These are phyloP conservation scores for Diaporthe nobilis DNA, from an alignment of 2,329 filamentous ascomycete genomes.

Conservation along the genomic window DNA sequence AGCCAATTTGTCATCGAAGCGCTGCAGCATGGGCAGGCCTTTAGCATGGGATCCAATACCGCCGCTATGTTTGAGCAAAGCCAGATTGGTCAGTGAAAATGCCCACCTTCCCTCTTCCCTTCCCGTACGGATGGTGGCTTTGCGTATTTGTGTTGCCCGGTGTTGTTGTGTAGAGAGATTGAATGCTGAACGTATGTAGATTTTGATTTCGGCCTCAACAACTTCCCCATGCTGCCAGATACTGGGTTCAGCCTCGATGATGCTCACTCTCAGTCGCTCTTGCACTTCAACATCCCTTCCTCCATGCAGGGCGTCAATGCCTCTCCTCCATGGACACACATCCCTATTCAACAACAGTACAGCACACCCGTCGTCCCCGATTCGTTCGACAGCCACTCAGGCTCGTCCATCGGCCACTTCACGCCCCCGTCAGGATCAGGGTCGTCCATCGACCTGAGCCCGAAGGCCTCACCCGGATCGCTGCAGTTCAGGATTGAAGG, in stretches of 20 bases:
- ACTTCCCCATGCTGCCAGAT: constrained; percentile 20
- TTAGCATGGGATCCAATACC: neutral
- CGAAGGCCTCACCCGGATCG: constrained; percentile 46
- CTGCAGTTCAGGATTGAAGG: constrained; percentile 46
- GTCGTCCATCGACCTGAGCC: constrained; percentile 39
- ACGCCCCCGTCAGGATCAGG: constrained; percentile 25
- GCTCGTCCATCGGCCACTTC: neutral
- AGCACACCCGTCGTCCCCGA: constrained; percentile 50
- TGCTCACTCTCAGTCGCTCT: constrained; percentile 37
- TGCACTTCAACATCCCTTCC: constrained; percentile 55
- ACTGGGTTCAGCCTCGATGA: constrained; percentile 45
- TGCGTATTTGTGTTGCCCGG: neutral
- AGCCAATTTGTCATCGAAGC: constrained; percentile 31
- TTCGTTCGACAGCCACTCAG: constrained; percentile 52
- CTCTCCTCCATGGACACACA: constrained; percentile 48
- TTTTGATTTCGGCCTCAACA: constrained; percentile 50
- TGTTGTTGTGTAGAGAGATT: constrained; percentile 34
- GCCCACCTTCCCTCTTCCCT: too few species aligned
- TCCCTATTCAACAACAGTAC: constrained; percentile 44
- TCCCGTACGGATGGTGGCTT: neutral
- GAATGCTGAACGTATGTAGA: constrained; percentile 50
- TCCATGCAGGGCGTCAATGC: constrained; percentile 54
- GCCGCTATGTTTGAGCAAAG: neutral
- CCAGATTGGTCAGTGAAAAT: constrained; percentile 1
- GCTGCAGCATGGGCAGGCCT: constrained; percentile 30